These are phyloP conservation scores for Yamadazyma sp. DNA, from an alignment of 805 yeast genomes.

Conservation along the genomic window DNA sequence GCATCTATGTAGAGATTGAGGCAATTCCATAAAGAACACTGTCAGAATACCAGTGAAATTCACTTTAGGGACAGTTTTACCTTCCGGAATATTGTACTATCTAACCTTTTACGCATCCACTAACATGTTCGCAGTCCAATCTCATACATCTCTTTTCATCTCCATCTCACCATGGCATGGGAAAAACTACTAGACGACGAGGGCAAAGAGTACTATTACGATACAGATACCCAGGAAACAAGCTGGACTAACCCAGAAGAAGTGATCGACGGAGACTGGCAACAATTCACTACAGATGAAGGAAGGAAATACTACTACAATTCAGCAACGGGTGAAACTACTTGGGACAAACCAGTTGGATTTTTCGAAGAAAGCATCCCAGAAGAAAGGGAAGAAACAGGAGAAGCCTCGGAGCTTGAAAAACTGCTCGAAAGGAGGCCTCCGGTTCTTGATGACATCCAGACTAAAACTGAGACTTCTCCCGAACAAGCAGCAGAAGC, in stretches of 20 bases:
- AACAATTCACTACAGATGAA: slow-evolving; percentile 52
- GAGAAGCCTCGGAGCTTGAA: slow-evolving; percentile 6
- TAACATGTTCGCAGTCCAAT: too few species aligned
- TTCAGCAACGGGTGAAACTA: slow-evolving; percentile 59
- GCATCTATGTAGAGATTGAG: too few species aligned
- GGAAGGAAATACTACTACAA: slow-evolving; percentile 71
- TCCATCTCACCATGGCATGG: slow-evolving; percentile 53
- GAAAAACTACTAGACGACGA: slow-evolving; percentile 59
- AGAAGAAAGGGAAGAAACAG: slow-evolving; percentile 1
- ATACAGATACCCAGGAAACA: slow-evolving; percentile 62
- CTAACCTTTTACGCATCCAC: too few species aligned
- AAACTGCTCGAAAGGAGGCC: slow-evolving; percentile 8
- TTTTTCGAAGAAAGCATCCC: slow-evolving; percentile 5
- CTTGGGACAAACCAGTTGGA: slow-evolving; percentile 77
- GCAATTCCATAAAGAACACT: too few species aligned
- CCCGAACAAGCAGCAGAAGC: slow-evolving; percentile 37
- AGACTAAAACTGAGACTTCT: slow-evolving; percentile 2
- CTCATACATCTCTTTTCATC: too few species aligned
- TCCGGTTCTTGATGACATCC: slow-evolving; percentile 1
- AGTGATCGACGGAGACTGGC: slow-evolving; percentile 24
- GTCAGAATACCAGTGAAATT: too few species aligned
- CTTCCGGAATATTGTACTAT: too few species aligned
- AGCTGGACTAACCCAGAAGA: slow-evolving; percentile 81
- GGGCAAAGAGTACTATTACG: slow-evolving; percentile 72
- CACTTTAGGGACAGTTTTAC: too few species aligned